Evolutionary conservation across 148 eudicot species (phyloP).

Genomic region (Simmondsia chinensis): DNA sequence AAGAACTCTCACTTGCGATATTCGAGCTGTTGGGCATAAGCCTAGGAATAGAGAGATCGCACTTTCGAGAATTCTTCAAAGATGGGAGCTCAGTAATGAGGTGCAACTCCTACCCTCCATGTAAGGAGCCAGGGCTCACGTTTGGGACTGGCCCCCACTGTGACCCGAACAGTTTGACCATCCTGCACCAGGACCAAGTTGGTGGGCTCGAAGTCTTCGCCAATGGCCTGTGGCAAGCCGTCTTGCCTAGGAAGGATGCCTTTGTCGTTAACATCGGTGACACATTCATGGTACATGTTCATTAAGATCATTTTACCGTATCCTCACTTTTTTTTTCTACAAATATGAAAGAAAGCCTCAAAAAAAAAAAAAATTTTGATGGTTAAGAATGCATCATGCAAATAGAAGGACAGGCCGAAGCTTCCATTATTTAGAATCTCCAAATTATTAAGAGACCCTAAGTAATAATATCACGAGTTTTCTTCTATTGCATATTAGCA

Average conservation of each 20-base stretch:
- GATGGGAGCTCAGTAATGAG: constrained; percentile 33
- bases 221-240: constrained; percentile 29
- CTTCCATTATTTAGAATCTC: too few relatives aligned
- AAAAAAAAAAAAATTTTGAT: too few relatives aligned
- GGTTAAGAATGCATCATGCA: too few relatives aligned
- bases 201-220: constrained; percentile 38
- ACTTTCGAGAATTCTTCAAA: constrained; percentile 20
- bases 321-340: not conserved
- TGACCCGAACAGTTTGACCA: constrained; percentile 37
- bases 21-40: constrained; percentile 33
- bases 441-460: too few relatives aligned
- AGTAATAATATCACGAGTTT: too few relatives aligned
- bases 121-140: constrained; percentile 24
- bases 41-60: constrained; percentile 23
- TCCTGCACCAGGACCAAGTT: constrained; percentile 42
- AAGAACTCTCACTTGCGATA: constrained; percentile 22
- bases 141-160: constrained; percentile 48
- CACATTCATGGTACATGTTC: constrained; percentile 33
- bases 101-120: constrained; percentile 33
- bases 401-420: too few relatives aligned
- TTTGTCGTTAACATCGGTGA: constrained; percentile 41
- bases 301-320: not conserved
- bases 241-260: constrained; percentile 24
- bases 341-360: too few relatives aligned
- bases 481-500: too few relatives aligned